Evolutionary conservation across 345 rosid species (phyloP), one percentile per base, ranked within the genome.

Genomic region (Boechera retrofracta): DNA sequence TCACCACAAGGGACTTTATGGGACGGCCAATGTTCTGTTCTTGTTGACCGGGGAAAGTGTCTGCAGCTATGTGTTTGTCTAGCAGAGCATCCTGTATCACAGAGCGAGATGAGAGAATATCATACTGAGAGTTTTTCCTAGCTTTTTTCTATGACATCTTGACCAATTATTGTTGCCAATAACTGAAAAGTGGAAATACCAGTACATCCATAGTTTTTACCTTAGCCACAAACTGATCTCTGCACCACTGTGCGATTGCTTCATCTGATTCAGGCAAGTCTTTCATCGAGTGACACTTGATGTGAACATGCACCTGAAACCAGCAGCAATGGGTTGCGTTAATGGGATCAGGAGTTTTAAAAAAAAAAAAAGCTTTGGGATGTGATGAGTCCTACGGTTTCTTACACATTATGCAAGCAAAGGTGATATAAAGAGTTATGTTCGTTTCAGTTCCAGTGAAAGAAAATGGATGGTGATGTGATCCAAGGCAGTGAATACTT

Each of bases 211-310:
- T 42, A 63, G 21, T 54, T 42, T 78, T 68, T 61, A 92, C 99
- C 97, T 95, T 95, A 42, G 86, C 85, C 64, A 89, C 88, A 72
- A 95, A 95, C 57, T 83, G 47, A 83, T 95, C 98, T 84, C 79
- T 91, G 83, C 99, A 95, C 99, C 98, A 95, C 74, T 92, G 97
- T 39, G 98, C 87, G 78, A 92, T 87, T 41, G 81, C 94, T 41
- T 95, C 98, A 29, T 94, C 89, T 35, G 94, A 81, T 83, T 86
- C 90, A 67, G 99, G 99, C 79, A 95, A 85, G 67, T 89, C 97
- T 75, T 87, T 84, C 97, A 92, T 92, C 64, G 73, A 55, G 82
- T 83, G 97, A 57, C 97, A 78, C 84, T 84, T 86, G 69, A 95
- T 72, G 75, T 86, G 97, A 70, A 95, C 83, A 69, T 92, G 88